Evolutionary conservation across 164 flowering plant genomes (phyloP).

Genomic region (Umbilicus rupestris): DNA sequence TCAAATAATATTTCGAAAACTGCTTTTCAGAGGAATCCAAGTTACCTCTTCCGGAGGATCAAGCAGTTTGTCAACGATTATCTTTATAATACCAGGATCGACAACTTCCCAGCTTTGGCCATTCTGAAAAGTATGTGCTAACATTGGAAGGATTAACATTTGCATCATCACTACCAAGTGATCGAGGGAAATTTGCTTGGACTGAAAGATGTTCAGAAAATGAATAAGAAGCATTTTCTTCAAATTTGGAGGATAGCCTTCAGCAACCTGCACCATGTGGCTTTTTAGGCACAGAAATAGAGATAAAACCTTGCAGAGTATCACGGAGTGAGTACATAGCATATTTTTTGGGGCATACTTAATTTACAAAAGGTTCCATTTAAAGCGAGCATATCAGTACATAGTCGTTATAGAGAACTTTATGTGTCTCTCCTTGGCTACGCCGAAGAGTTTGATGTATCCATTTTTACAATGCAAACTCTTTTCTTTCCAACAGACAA

Average conservation of each 20-base stretch:
- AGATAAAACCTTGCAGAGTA: not conserved
- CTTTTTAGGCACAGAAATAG: not conserved
- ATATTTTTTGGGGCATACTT: too few species aligned
- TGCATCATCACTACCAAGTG: slow-evolving; percentile 94
- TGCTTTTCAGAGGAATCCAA: not conserved
- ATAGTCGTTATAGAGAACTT: too few species aligned
- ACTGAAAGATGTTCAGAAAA: slow-evolving; percentile 75
- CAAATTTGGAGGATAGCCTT: slow-evolving; percentile 77
- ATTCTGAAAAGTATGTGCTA: slow-evolving; percentile 89
- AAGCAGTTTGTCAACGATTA: slow-evolving; percentile 90
- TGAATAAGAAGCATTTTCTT: slow-evolving; percentile 71
- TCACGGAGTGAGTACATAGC: too few species aligned
- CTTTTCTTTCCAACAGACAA: too few species aligned
- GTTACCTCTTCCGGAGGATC: slow-evolving; percentile 98
- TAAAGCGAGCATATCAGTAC: too few species aligned
- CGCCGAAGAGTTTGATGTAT: too few species aligned
- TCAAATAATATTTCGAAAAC: too few species aligned
- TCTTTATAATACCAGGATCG: slow-evolving; percentile 69
- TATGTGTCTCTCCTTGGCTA: too few species aligned
- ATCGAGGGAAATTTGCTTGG: slow-evolving; percentile 78
- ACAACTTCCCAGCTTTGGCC: slow-evolving; percentile 93
- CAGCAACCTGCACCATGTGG: slow-evolving; percentile 61
- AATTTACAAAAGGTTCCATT: too few species aligned
- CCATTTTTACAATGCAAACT: too few species aligned
- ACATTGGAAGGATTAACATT: slow-evolving; percentile 98